Conservation (phyloP, 139 green algal genomes). For the Chlamydomonas eustigma region DNA sequence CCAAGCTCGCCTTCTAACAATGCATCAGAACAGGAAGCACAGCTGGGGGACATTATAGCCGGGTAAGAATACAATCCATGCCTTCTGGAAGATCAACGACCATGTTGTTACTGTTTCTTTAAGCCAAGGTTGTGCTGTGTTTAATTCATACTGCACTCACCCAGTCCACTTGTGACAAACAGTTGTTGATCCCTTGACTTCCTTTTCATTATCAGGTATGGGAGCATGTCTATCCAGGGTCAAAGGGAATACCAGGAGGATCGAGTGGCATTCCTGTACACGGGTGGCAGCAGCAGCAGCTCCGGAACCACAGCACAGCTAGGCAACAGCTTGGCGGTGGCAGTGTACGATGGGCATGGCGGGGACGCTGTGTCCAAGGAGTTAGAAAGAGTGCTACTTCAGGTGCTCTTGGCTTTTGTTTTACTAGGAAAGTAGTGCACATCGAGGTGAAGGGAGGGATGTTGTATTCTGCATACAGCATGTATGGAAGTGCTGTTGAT, state of each 20-base stretch:
- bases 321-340: neutral
- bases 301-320: neutral
- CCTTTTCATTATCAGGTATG: neutral
- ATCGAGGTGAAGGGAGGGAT: too few species aligned
- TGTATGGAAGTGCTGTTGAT: too few species aligned
- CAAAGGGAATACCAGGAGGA: slow-evolving; percentile 24
- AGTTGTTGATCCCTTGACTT: neutral
- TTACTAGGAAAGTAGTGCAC: too few species aligned
- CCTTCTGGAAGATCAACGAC: too few species aligned
- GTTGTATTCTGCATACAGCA: too few species aligned
- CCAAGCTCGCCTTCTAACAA: too few species aligned
- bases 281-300: neutral
- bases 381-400: slow-evolving; percentile 15
- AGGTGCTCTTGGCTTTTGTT: slow-evolving; percentile 13
- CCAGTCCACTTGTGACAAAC: too few species aligned
- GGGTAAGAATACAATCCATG: neutral
- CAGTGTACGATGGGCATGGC: slow-evolving; percentile 26
- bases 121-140: too few species aligned
- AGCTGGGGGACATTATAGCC: neutral
- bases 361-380: slow-evolving; percentile 26
- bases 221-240: neutral
- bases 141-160: too few species aligned
- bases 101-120: too few species aligned
- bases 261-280: slow-evolving; percentile 7
- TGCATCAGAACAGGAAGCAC: neutral